phyloP scores from a whole-genome alignment of 352 stramenopile species.

The Phytophthora pluvialis region DNA sequence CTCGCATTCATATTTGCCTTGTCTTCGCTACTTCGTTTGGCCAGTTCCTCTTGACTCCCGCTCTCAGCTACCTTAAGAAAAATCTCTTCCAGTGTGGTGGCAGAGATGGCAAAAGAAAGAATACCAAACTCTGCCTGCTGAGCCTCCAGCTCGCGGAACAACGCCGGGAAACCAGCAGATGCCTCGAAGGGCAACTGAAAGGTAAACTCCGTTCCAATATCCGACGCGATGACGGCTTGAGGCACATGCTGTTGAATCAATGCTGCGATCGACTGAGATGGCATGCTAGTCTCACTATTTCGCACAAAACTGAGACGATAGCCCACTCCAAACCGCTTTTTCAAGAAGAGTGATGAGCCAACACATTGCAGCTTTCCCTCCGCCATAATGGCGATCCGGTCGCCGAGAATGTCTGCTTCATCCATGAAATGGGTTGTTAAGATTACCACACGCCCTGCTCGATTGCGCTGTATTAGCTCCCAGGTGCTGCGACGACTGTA shows the following conservation, averaged over 20 bases:
- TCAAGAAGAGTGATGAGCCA: slow-evolving; percentile 85
- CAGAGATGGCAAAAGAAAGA: slow-evolving; percentile 71
- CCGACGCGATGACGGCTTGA: slow-evolving; percentile 48
- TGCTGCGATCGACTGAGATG: slow-evolving; percentile 1
- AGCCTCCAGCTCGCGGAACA: slow-evolving; percentile 81
- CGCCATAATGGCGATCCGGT: slow-evolving; percentile 91
- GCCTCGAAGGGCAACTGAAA: slow-evolving; percentile 78
- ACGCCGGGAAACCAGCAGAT: slow-evolving; percentile 54
- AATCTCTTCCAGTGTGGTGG: slow-evolving; percentile 91
- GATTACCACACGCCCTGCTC: slow-evolving; percentile 73
- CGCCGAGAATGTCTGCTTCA: slow-evolving; percentile 92
- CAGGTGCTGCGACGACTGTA: slow-evolving; percentile 90
- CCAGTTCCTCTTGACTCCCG: neutral
- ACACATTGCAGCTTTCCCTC: slow-evolving; percentile 74
- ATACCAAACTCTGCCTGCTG: slow-evolving; percentile 44
- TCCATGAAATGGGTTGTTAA: slow-evolving; percentile 94
- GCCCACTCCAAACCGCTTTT: slow-evolving; percentile 78
- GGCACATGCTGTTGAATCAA: slow-evolving; percentile 49
- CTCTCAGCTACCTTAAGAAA: slow-evolving; percentile 88
- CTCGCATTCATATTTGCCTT: neutral
- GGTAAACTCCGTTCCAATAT: slow-evolving; percentile 79
- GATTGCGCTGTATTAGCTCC: slow-evolving; percentile 82
- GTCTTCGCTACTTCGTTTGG: neutral
- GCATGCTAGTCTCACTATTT: neutral
- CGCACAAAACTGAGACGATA: slow-evolving; percentile 81